phyloP scores from a whole-genome alignment of 2,329 filamentous ascomycete species.

The Torrubiellomyces zombiae region DNA sequence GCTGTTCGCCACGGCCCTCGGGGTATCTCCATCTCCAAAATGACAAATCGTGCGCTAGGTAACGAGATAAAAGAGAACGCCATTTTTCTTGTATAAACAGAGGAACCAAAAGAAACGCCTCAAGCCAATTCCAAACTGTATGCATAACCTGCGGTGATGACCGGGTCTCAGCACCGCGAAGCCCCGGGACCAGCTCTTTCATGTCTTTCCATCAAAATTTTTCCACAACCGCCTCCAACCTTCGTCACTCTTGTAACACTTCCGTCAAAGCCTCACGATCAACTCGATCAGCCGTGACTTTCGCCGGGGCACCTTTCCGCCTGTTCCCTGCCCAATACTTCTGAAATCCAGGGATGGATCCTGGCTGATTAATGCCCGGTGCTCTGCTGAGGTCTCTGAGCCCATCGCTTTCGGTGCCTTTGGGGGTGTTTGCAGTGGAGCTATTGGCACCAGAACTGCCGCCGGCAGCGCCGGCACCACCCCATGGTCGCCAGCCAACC shows the following conservation, averaged over 20 bases:
- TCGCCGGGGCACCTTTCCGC: slow-evolving; percentile 34
- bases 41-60: too few species aligned
- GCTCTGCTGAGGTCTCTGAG: slow-evolving; percentile 29
- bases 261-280: slow-evolving; percentile 46
- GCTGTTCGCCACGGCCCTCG: too few species aligned
- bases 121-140: too few species aligned
- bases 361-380: slow-evolving; percentile 65
- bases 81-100: too few species aligned
- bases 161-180: too few species aligned
- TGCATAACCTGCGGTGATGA: too few species aligned
- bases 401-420: slow-evolving; percentile 11
- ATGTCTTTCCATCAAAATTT: too few species aligned
- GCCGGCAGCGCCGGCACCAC: slow-evolving; percentile 7
- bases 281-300: slow-evolving; percentile 38
- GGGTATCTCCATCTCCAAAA: too few species aligned
- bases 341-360: slow-evolving; percentile 55
- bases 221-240: background rate
- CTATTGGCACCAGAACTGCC: slow-evolving; percentile 7
- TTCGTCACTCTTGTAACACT: slow-evolving; percentile 24
- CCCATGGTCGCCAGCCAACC: slow-evolving; percentile 34
- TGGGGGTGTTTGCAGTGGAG: too few species aligned
- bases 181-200: too few species aligned
- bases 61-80: too few species aligned
- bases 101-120: too few species aligned
- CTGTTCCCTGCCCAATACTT: slow-evolving; percentile 34